Conservation (phyloP, 306 rosid genomes). For the Echinosophora koreensis region DNA sequence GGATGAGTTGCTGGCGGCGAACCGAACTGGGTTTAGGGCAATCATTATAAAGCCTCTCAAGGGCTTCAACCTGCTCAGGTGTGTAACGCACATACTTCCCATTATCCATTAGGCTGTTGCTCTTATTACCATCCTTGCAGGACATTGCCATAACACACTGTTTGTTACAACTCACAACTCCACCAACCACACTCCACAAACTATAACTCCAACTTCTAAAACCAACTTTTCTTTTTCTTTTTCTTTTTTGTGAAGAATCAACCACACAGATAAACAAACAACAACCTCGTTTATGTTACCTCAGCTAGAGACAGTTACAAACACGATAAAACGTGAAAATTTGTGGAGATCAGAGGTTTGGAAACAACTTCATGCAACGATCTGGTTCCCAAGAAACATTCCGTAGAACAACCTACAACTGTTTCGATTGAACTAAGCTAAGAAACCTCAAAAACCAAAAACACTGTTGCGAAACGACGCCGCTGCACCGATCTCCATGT, state of each 20-base stretch:
- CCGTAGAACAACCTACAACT: background rate
- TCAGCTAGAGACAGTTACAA: constrained; percentile 45
- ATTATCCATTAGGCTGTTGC: constrained; percentile 63
- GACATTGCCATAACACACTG: constrained; percentile 70
- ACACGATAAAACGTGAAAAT: constrained; percentile 58
- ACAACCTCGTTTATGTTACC: too few relatives aligned
- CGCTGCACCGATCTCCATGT: constrained; percentile 58
- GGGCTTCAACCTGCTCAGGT: constrained; percentile 99
- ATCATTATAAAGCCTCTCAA: constrained; percentile 93
- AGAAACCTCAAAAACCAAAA: background rate
- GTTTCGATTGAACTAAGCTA: background rate
- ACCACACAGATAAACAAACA: too few relatives aligned
- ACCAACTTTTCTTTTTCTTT: background rate
- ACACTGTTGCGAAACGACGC: constrained; percentile 32
- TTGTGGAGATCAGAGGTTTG: constrained; percentile 69
- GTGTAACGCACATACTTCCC: constrained; percentile 98
- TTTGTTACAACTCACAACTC: too few relatives aligned
- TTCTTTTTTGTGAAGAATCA: too few relatives aligned
- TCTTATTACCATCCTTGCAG: constrained; percentile 95
- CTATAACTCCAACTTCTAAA: background rate
- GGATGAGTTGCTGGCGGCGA: constrained; percentile 94
- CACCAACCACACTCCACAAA: background rate
- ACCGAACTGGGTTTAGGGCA: constrained; percentile 98
- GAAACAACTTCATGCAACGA: constrained; percentile 53
- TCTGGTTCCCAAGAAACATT: constrained; percentile 44